Evolutionary conservation across 495 filamentous ascomycete genomes (phyloP), one percentile per base, ranked within the genome.

Genomic region (Recurvomyces mirabilis): DNA sequence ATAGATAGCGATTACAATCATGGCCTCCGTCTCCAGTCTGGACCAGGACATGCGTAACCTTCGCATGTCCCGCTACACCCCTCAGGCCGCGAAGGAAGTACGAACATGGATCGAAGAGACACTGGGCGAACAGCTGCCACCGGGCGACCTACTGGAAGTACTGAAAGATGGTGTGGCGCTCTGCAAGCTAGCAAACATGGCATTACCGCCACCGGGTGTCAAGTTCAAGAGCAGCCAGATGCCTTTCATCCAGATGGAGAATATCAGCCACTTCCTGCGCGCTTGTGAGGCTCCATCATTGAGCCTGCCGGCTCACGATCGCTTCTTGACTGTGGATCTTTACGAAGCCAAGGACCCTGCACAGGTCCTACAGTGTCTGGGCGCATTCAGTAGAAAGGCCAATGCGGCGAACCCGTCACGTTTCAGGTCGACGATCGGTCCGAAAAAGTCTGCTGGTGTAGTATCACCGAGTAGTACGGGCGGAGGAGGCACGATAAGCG

Each of bases 201-300:
- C 75, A 35, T 68, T 88, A 40, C 80, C 79, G 7, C 70, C 77
- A 7, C 81, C 87, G 9, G 82, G 82, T 30, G 77, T 93, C 61
- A 78, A 73, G 59, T 83, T 71, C 63, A 94, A 94, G 64, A 70
- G 77, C 46, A 93, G 85, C 0, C 57, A 77, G 20, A 96, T 95
- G 87, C 91, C 91, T 2, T 98, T 98, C 63, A 88, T 96, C 24
- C 93, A 96, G 64, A 96, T 94, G 91, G 91, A 99, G 60, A 96
- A 99, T 55, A 94, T 99, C 57, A 93, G 89, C 7, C 84, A 91
- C 59, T 99, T 95, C 67, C 78, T 99, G 36, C 78, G 77, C 53
- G 84, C 87, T 38, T 87, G 86, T 65, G 82, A 93, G 61, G 65
- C 70, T 29, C 77, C 82, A 21, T 91, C 93, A 3, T 69, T 99